Base-by-base conservation (phyloP, 2,329 filamentous ascomycete species). In the Whalleya microplaca region DNA sequence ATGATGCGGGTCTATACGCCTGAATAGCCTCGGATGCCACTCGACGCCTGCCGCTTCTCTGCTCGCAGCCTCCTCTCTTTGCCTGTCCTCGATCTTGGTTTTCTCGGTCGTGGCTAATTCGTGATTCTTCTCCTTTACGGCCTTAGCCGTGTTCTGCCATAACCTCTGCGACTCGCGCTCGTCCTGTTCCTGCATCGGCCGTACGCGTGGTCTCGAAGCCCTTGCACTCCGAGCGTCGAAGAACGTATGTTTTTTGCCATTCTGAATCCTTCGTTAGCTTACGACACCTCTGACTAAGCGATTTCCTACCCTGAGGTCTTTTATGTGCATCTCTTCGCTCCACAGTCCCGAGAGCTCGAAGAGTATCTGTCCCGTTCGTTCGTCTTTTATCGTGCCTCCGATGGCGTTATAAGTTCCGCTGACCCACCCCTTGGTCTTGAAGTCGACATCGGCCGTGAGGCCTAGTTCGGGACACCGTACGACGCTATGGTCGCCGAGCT, bases 371-470 rank as follows among this genome's bases (percentile, higher is more conserved):
- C 91, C 92, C 0, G 91, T 93, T 70, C 88, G 87, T 63, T 93
- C 91, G 65, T 93, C 91, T 75, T 89, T 96, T 76, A 99, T 96
- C 41, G 82, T 87, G 8, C 95, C 95, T 8, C 92, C 92, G 67
- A 99, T 96, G 40, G 92, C 92, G 70, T 99, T 97, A 76, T 99
- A 99, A 1, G 91, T 95, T 7, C 95, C 95, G 50, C 92, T 89
- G 63, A 99, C 94, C 84, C 96, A 99, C 4, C 95, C 95, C 76
- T 98, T 98, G 50, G 92, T 96, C 78, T 98, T 98, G 83, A 99
- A 99, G 64, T 99, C 95, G 59, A 99, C 87, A 71, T 99, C 94
- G 58, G 92, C 94, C 21, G 87, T 84, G 18, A 99, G 81, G 55
- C 92, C 88, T 18, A 92, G 84, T 72, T 98, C 94, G 0, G 94